Evolutionary conservation across 2,329 filamentous ascomycete species (phyloP).

Genomic region (Penicillium hesseltinei): DNA sequence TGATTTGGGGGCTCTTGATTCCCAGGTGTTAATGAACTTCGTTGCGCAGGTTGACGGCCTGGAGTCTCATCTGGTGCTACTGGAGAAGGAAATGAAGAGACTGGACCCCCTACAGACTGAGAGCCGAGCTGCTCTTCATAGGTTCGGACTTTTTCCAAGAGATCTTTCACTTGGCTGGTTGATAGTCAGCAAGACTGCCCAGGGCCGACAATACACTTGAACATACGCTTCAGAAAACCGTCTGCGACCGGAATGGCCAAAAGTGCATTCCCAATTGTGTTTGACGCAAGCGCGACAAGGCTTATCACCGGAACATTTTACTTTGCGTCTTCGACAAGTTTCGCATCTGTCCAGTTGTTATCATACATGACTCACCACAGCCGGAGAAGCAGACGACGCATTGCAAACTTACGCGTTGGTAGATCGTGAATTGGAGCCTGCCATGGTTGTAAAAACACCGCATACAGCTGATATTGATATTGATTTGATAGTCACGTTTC

Average conservation of each 20-base stretch:
- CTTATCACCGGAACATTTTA: constrained; percentile 24
- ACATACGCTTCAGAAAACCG: constrained; percentile 20
- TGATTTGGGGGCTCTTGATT: background rate
- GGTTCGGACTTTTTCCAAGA: constrained; percentile 15
- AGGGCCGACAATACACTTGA: background rate
- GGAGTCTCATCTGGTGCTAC: background rate
- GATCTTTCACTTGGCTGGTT: constrained; percentile 10
- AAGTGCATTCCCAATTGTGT: constrained; percentile 20
- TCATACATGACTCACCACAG: background rate
- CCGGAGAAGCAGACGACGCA: background rate
- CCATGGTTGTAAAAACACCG: background rate
- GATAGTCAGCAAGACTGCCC: background rate
- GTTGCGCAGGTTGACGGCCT: background rate
- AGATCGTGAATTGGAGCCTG: constrained; percentile 2
- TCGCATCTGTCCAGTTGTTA: constrained; percentile 14
- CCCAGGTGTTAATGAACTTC: background rate
- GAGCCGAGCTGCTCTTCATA: constrained; percentile 15
- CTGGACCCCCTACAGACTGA: background rate
- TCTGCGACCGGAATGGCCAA: constrained; percentile 15
- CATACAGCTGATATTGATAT: background rate
- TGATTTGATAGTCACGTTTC: background rate
- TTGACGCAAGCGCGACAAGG: constrained; percentile 19
- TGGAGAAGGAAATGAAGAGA: background rate
- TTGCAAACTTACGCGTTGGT: constrained; percentile 8
- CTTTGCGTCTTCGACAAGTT: constrained; percentile 22